phyloP scores from a whole-genome alignment of 208 protist genomes.

The Wallacemonas collosoma region DNA sequence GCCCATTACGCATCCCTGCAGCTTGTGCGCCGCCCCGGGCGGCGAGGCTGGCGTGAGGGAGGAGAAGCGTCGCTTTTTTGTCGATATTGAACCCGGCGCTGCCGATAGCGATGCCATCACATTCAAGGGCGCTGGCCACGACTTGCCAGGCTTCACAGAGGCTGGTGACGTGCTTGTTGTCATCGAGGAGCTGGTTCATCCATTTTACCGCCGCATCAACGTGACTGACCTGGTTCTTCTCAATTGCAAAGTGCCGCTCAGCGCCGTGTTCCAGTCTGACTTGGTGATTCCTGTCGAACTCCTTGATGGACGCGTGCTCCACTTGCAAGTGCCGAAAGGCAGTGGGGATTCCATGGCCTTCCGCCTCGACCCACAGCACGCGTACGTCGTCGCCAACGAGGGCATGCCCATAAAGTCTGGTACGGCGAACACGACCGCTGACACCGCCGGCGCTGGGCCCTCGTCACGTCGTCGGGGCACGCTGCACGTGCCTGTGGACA shows the following conservation, averaged over 20 bases:
- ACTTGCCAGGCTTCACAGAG: conserved; percentile 78
- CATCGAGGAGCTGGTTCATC: conserved; percentile 94
- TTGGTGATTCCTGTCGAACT: conserved; percentile 81
- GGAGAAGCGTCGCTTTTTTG: conserved; percentile 92
- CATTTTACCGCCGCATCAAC: conserved; percentile 89
- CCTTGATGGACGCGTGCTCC: conserved; percentile 85
- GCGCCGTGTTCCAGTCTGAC: conserved; percentile 79
- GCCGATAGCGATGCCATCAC: conserved; percentile 92
- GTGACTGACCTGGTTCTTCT: conserved; percentile 91
- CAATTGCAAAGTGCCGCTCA: conserved; percentile 69
- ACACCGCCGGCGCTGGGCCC: not conserved
- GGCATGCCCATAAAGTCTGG: conserved; percentile 85
- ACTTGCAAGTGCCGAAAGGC: conserved; percentile 52
- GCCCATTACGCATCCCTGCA: conserved; percentile 23
- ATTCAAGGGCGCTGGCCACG: conserved; percentile 94
- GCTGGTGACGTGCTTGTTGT: conserved; percentile 98
- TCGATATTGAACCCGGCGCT: conserved; percentile 96
- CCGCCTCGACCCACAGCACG: conserved; percentile 37
- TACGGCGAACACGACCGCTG: not conserved
- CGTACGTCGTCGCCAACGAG: conserved; percentile 82
- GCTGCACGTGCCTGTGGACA: conserved; percentile 32
- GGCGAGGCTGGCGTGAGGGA: conserved; percentile 90
- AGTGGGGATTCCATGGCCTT: conserved; percentile 21
- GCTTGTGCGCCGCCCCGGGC: conserved; percentile 63
- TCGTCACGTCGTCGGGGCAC: conserved; percentile 10